phyloP scores from a whole-genome alignment of 768 basidiomycete species.

The Xerocomellus amylosporus region DNA sequence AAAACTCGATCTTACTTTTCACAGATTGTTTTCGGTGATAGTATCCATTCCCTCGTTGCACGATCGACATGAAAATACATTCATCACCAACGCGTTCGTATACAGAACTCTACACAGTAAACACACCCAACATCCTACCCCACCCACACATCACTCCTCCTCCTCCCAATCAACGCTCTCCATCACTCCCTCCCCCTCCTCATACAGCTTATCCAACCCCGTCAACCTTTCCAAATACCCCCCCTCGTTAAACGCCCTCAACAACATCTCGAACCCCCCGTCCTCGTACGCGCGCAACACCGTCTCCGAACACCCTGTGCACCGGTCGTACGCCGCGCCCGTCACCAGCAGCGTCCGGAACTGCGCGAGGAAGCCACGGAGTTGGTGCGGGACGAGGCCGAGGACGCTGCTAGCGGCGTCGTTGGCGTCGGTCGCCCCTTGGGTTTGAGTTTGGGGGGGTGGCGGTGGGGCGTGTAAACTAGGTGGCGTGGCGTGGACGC shows the following conservation, averaged over 20 bases:
- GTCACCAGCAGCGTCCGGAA: constrained; percentile 83
- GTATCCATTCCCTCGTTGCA: too few relatives aligned
- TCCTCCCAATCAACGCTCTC: constrained; percentile 80
- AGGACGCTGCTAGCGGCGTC: constrained; percentile 52
- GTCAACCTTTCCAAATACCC: constrained; percentile 73
- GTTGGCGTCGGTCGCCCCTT: constrained; percentile 6
- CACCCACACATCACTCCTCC: constrained; percentile 38
- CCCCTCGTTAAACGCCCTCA: constrained; percentile 78
- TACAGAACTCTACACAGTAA: too few relatives aligned
- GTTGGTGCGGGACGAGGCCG: constrained; percentile 90
- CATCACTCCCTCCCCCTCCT: constrained; percentile 68
- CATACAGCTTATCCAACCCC: constrained; percentile 73
- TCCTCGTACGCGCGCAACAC: constrained; percentile 80
- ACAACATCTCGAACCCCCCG: constrained; percentile 77
- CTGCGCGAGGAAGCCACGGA: constrained; percentile 85
- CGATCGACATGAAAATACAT: too few relatives aligned
- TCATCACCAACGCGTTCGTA: too few relatives aligned
- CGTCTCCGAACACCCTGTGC: constrained; percentile 86
- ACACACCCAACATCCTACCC: too few relatives aligned
- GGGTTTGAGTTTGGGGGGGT: constrained; percentile 40
- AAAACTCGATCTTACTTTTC: too few relatives aligned
- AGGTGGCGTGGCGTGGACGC: too few relatives aligned
- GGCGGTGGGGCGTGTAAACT: constrained; percentile 67
- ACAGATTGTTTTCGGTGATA: too few relatives aligned
- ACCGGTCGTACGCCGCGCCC: constrained; percentile 81